Conservation (phyloP, 257 asterid species). For the Primulina huaijiensis region DNA sequence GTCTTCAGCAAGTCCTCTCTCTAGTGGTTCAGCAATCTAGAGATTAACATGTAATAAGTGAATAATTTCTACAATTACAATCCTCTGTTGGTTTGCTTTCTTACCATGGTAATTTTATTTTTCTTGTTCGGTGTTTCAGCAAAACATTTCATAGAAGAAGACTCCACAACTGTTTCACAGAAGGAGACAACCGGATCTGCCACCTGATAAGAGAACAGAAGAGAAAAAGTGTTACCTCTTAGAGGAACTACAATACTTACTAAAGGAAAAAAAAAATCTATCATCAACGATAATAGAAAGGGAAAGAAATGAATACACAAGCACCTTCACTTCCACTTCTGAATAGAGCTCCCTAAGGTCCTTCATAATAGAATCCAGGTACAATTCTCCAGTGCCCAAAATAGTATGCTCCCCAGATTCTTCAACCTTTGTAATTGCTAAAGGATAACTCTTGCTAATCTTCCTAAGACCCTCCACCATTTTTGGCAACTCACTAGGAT, state of each 20-base stretch:
- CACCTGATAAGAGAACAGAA: constrained; percentile 47
- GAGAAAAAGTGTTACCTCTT: constrained; percentile 17
- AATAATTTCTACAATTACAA: constrained; percentile 9
- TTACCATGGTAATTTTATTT: constrained; percentile 95
- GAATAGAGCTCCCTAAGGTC: constrained; percentile 98
- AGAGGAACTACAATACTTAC: neutral
- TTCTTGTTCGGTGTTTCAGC: constrained; percentile 98
- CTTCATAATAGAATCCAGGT: constrained; percentile 94
- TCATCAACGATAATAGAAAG: neutral
- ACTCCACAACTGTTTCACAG: constrained; percentile 95
- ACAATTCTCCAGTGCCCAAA: constrained; percentile 92
- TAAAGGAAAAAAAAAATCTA: neutral
- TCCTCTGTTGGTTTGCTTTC: constrained; percentile 18
- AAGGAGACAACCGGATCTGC: constrained; percentile 99
- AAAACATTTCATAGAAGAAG: constrained; percentile 97
- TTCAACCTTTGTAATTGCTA: constrained; percentile 95
- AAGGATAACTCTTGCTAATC: constrained; percentile 97
- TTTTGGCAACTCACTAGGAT: constrained; percentile 96
- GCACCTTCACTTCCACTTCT: constrained; percentile 98
- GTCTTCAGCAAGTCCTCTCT: constrained; percentile 96
- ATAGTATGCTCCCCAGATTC: constrained; percentile 98
- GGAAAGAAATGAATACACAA: constrained; percentile 8
- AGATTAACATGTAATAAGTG: constrained; percentile 22
- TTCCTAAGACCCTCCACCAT: constrained; percentile 99
- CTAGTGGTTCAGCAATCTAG: constrained; percentile 98